These are phyloP conservation scores for Cyclostephanos tholiformis DNA, from an alignment of 108 stramenopile genomes.

Conservation along the genomic window DNA sequence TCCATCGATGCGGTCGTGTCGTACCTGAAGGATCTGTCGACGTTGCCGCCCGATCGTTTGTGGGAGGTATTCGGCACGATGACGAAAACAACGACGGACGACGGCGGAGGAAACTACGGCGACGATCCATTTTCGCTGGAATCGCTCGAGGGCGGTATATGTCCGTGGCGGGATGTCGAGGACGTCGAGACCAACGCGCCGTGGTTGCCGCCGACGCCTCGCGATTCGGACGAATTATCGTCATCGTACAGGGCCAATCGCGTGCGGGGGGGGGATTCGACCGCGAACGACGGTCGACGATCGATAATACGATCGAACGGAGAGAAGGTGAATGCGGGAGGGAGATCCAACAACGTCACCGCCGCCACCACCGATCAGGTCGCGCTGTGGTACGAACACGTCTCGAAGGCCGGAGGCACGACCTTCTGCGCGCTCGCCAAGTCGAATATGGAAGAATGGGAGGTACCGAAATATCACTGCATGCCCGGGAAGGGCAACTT, in stretches of 20 bases:
- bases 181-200: neutral
- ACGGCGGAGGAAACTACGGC: no score
- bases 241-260: slow-evolving; percentile 6
- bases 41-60: slow-evolving; percentile 15
- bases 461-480: slow-evolving; percentile 50
- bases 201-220: slow-evolving; percentile 39
- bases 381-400: slow-evolving; percentile 51
- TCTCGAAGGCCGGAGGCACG: slow-evolving; percentile 55
- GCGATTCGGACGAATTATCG: slow-evolving; percentile 16
- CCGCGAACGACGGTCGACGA: no score
- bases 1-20: slow-evolving; percentile 17
- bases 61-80: slow-evolving; percentile 32
- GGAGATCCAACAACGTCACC: neutral
- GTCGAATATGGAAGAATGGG: slow-evolving; percentile 23
- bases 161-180: slow-evolving; percentile 11
- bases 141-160: slow-evolving; percentile 27
- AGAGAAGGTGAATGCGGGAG: neutral
- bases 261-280: no score
- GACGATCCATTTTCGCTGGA: slow-evolving; percentile 33
- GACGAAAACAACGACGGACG: neutral
- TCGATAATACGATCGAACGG: no score
- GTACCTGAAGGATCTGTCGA: slow-evolving; percentile 26
- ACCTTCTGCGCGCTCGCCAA: slow-evolving; percentile 46
- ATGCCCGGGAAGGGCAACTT: no score
- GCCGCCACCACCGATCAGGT: neutral